phyloP scores from a whole-genome alignment of 2,329 filamentous ascomycete genomes.

The Ascochyta clinopodiicola region DNA sequence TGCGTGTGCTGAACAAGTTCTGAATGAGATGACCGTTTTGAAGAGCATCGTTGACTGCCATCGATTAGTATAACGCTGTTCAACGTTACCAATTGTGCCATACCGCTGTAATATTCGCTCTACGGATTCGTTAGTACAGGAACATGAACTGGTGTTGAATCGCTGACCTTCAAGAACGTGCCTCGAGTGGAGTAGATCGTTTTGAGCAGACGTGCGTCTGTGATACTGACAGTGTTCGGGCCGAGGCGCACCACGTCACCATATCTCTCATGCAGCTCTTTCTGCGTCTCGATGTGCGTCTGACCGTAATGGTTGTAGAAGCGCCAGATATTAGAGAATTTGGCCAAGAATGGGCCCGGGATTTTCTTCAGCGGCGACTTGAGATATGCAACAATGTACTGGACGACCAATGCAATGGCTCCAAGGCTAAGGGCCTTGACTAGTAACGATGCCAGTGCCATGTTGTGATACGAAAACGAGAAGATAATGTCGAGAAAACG shows the following conservation, averaged over 20 bases:
- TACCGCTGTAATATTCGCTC: conserved; percentile 39
- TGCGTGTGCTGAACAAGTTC: conserved; percentile 43
- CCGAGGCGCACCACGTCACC: conserved; percentile 40
- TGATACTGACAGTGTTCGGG: conserved; percentile 39
- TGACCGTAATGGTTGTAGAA: conserved; percentile 37
- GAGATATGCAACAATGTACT: conserved; percentile 33
- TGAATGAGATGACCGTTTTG: conserved; percentile 39
- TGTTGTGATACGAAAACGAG: conserved; percentile 11
- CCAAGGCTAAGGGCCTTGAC: conserved; percentile 23
- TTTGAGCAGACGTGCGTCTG: conserved; percentile 40
- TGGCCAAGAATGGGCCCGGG: conserved; percentile 43
- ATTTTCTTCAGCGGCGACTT: conserved; percentile 40
- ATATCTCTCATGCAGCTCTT: conserved; percentile 37
- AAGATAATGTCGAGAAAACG: not conserved
- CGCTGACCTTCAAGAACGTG: conserved; percentile 37
- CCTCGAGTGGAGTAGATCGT: conserved; percentile 42
- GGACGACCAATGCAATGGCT: conserved; percentile 20
- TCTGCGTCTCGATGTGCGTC: conserved; percentile 41
- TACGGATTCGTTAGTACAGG: conserved; percentile 9
- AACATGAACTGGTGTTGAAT: not conserved
- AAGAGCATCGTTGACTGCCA: conserved; percentile 39
- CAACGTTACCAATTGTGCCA: not conserved
- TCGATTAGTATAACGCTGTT: not conserved
- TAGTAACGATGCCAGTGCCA: conserved; percentile 20
- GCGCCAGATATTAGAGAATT: conserved; percentile 44